Base-by-base conservation (phyloP, 345 rosid species). In the Dovyalis caffra region DNA sequence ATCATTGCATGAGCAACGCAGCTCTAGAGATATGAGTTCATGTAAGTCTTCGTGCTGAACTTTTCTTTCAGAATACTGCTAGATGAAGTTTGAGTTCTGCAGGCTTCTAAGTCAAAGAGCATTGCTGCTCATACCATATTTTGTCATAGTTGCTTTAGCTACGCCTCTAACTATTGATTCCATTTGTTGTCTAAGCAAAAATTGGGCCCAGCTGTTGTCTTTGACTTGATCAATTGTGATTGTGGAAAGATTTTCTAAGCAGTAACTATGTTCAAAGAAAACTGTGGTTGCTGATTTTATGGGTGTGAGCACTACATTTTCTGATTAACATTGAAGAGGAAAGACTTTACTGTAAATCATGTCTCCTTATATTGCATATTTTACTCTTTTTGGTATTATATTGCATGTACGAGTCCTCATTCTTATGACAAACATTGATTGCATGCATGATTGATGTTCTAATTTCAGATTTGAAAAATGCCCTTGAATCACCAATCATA, bases 1-100 rank as follows among this genome's bases (percentile, higher is more conserved):
- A 47, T 81, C 78, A 60, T 33, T 83, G 47, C 77, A 75, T 49
- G 69, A 82, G 68, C 70, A n/a, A 57, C 78, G 73, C 34, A 81
- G 69, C 70, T 72, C 82, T 64, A 68, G 68, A 71, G 72, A 76
- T 73, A 53, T 74, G 40, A 67, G 58, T 33, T 40, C 85, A 28
- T 37, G 85, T 83, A 79, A 83, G 85, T 76, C 72, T 64, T 40
- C 23, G 53, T 64, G 45, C 64, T 32, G 63, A 69, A 7, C n/a
- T 51, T 62, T 37, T 26, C 43, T 45, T 37, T 16, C 4, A 25
- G 9, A 21, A 53, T 32, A 69, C 8, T 21, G 8, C 18, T 20
- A 21, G 51, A 49, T 64, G 40, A 26, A 56, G 35, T 7, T 18
- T 35, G 51, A 51, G 34, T 51, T 74, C 8, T 8, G 6, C 9